Base-by-base conservation (phyloP, 2,329 filamentous ascomycete species). In the Didymella pomorum region DNA sequence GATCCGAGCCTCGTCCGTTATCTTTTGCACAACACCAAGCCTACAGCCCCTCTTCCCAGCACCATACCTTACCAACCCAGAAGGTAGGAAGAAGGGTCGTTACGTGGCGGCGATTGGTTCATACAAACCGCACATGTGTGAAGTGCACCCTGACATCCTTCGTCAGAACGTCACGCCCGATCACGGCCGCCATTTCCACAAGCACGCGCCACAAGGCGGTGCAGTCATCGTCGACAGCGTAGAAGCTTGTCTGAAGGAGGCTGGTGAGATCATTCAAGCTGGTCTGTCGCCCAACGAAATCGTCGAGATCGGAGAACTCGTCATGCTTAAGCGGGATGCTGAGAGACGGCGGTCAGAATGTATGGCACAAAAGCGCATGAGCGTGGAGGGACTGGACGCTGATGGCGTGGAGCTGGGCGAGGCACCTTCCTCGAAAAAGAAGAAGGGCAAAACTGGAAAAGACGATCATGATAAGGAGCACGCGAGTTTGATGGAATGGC, bases 11-110 rank as follows among this genome's bases (percentile, higher is more conserved):
- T 86, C 91, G 0, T 91, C 95, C 68, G 89, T 91, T 10, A 90
- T 98, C 35, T 95, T 96, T 79, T 94, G 92, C 79, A 96, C 92
- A 65, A 97, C 93, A 1, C 92, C 93, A 0, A 89, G 88, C 1
- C 84, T 83, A 0, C 81, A 84, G 31, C 90, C 91, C 1, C 80
- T 97, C 1, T 98, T 97, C 71, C 90, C 93, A 0, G 81, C 83
- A 0, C 78, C 83, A 11, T 87, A 91, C 60, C 81, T 97, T 49
- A 96, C 91, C 0, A 89, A 84, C 55, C 83, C 85, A 7, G 88
- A 91, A 65, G 90, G 87, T 0, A 79, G 89, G 28, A 86, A 84
- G 64, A 91, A 91, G 72, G 89, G 89, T 2, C 78, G 90, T 25
- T 82, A 93, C 65, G 86, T 94, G 50, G 83, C 90, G 1, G 89